Base-by-base conservation (phyloP, 2,329 filamentous ascomycete genomes). In the Colletotrichum sp. region DNA sequence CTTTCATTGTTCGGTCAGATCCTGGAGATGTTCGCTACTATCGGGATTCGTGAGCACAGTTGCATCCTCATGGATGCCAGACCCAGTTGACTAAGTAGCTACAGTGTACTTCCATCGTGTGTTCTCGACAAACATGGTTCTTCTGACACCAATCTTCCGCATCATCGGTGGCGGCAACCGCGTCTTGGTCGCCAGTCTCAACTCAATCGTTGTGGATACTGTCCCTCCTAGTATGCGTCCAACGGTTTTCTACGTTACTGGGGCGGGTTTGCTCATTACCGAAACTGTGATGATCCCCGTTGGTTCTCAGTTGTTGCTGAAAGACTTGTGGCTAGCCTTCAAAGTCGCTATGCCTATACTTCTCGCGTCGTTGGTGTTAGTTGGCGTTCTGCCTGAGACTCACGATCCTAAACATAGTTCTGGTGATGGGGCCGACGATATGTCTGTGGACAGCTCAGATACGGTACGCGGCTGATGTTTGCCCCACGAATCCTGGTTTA, bases 261-360 rank as follows among this genome's bases (percentile, higher is more conserved):
- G 66, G 1, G 66, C 66, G 15, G 32, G 34, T 2, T 5, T 59
- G 2, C 32, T 69, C 16, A 21, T 69, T 6, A 69, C 52, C 8
- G 66, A 69, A 16, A 60, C 32, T 18, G 32, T 60, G 6, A 39
- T 69, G 32, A 15, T 69, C 1, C 66, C 66, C 8, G 3, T 69
- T 7, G 66, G 66, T 3, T 39, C 66, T 18, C 55, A 32, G 52
- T 34, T 69, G 3, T 15, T 57, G 7, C n/a, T 68, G 26, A 57
- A 55, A 21, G 65, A 68, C 52, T 55, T 69, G 9, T 69, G 52
- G 66, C 10, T 69, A 7, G 52, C 66, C 15, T 60, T 69, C 52
- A 69, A 69, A 24, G 21, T 60, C 15, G n/a, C 66, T 6, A 55
- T 36, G 13, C 32, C 66, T 13, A 26, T 60, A 9, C 10, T 59